Evolutionary conservation across 225 moss, liverwort and hornwort genomes (phyloP).

Genomic region (Antitrichia curtipendula): DNA sequence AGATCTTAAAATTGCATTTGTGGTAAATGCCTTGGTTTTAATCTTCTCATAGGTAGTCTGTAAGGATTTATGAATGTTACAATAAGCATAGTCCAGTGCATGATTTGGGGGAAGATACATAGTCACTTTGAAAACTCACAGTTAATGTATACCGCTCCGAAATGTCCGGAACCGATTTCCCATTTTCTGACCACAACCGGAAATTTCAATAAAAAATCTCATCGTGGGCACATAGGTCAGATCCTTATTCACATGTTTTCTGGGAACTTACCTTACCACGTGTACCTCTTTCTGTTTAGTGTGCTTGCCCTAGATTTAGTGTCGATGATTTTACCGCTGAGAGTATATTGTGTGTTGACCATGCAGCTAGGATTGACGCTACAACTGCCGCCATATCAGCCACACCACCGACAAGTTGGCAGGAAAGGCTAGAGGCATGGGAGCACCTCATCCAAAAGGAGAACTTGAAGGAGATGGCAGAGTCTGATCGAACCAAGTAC

Average conservation of each 20-base stretch:
- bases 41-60: background rate
- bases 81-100: background rate
- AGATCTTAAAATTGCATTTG: background rate
- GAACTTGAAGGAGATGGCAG: slow-evolving; percentile 44
- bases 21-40: background rate
- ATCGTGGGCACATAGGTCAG: background rate
- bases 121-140: background rate
- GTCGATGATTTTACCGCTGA: background rate
- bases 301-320: background rate
- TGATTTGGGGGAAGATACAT: background rate
- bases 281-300: background rate
- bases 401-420: slow-evolving; percentile 22
- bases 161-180: background rate
- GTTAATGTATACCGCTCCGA: background rate
- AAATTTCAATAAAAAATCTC: background rate
- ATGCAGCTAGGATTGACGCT: slow-evolving; percentile 2
- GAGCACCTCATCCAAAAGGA: slow-evolving; percentile 28
- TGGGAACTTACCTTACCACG: background rate
- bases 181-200: background rate
- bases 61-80: background rate
- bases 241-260: background rate
- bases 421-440: slow-evolving; percentile 63
- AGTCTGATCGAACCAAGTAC: slow-evolving; percentile 40
- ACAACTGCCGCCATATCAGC: background rate
- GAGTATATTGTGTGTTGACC: background rate